These are phyloP conservation scores for Parmelia sp. DNA, from an alignment of 495 filamentous ascomycete species.

Conservation along the genomic window DNA sequence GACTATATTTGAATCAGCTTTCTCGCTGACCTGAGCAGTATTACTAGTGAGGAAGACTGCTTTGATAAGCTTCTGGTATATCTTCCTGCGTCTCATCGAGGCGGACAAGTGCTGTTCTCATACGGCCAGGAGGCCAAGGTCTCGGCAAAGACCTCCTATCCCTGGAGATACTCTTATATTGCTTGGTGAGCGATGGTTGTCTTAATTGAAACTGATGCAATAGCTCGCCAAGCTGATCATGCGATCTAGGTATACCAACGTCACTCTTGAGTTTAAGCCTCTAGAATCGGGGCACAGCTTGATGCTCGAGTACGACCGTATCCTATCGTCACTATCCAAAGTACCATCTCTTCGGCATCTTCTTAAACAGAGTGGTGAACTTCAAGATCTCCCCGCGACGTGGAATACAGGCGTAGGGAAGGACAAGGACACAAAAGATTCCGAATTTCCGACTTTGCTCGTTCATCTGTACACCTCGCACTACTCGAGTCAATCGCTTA, in stretches of 20 bases:
- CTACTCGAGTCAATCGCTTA: neutral
- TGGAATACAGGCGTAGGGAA: neutral
- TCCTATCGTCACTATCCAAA: neutral
- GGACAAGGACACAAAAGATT: neutral
- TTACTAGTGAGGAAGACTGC: neutral
- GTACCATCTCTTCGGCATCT: neutral
- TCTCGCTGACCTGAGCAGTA: neutral
- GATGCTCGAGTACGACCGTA: neutral
- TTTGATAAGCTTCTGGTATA: neutral
- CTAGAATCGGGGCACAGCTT: neutral
- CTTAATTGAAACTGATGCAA: neutral
- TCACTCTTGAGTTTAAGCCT: neutral
- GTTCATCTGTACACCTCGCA: neutral
- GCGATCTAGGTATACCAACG: neutral
- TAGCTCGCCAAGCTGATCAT: neutral
- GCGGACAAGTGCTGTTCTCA: neutral
- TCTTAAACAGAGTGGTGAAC: neutral
- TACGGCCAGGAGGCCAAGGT: neutral
- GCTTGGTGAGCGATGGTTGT: neutral
- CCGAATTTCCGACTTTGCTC: neutral
- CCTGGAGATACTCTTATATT: neutral
- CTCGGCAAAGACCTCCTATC: neutral
- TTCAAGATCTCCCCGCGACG: neutral
- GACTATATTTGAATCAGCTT: neutral
- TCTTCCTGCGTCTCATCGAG: neutral